These are phyloP conservation scores for Cryptococcus maquisensis DNA, from an alignment of 1,284 basidiomycete species.

Conservation along the genomic window DNA sequence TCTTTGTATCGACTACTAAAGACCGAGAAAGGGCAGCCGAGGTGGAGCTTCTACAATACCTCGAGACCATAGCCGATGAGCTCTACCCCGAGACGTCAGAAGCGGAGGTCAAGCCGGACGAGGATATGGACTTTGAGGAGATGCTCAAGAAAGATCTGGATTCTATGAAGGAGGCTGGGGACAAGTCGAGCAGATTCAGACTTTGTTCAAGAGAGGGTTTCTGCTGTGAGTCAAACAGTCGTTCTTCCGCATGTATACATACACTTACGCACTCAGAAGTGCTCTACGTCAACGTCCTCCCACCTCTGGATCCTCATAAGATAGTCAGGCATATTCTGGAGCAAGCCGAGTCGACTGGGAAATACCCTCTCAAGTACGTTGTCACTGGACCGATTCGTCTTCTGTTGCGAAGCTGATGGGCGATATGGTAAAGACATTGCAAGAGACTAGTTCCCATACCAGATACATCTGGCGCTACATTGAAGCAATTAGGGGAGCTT, in stretches of 20 bases:
- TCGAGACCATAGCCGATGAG: constrained; percentile 41
- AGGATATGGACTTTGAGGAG: constrained; percentile 37
- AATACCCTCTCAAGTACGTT: constrained; percentile 28
- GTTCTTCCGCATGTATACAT: background rate
- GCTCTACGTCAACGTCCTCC: constrained; percentile 31
- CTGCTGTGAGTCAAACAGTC: background rate
- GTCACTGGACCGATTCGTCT: background rate
- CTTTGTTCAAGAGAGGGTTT: constrained; percentile 4
- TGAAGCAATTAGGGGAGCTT: constrained; percentile 21
- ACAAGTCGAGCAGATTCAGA: constrained; percentile 38
- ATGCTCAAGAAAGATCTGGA: constrained; percentile 39
- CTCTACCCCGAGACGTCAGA: constrained; percentile 36
- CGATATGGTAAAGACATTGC: constrained; percentile 24
- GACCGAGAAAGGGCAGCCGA: constrained; percentile 40
- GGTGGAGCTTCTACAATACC: constrained; percentile 36
- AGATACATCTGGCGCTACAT: constrained; percentile 19
- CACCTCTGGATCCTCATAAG: constrained; percentile 32
- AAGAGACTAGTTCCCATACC: constrained; percentile 36
- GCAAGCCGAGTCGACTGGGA: constrained; percentile 29
- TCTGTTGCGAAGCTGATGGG: background rate
- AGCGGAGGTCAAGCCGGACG: constrained; percentile 11
- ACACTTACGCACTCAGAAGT: constrained; percentile 18
- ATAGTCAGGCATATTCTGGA: constrained; percentile 35
- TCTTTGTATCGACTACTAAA: constrained; percentile 34
- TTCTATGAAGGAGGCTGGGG: constrained; percentile 17